Conservation (phyloP, 1,284 basidiomycete genomes). For the Pseudozyma flocculosa region DNA sequence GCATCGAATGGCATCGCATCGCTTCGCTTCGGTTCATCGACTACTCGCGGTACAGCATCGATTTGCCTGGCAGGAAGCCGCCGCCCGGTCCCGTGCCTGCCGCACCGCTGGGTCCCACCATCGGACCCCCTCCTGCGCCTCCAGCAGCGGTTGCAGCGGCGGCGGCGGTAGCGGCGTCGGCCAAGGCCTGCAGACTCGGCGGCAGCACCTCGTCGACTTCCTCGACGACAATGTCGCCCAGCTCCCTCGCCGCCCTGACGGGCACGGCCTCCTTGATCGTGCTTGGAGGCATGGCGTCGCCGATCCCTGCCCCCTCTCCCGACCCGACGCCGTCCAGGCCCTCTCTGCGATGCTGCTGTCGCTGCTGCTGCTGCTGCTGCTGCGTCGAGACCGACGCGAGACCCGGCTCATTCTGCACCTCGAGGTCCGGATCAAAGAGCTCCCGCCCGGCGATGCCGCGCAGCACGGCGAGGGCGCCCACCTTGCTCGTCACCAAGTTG, state of each 20-base stretch:
- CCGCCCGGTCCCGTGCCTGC: constrained; percentile 24
- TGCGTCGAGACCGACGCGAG: too few relatives aligned
- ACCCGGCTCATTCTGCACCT: constrained; percentile 39
- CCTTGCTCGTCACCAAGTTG: constrained; percentile 51
- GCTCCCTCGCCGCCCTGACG: constrained; percentile 22
- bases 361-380: too few relatives aligned
- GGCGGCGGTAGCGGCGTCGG: constrained; percentile 15
- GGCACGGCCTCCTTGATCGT: constrained; percentile 38
- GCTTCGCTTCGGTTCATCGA: too few relatives aligned
- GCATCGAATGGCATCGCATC: too few relatives aligned
- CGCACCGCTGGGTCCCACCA: constrained; percentile 7
- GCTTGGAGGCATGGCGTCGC: too few relatives aligned
- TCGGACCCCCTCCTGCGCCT: constrained; percentile 8
- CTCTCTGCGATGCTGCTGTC: too few relatives aligned
- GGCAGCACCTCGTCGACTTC: constrained; percentile 33
- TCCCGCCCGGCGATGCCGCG: constrained; percentile 50
- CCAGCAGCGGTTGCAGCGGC: background rate
- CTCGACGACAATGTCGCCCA: constrained; percentile 25
- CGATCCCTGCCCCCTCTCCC: too few relatives aligned
- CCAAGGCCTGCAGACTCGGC: constrained; percentile 22
- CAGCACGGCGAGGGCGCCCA: constrained; percentile 51
- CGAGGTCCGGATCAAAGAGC: constrained; percentile 42
- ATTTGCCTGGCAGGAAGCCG: constrained; percentile 27
- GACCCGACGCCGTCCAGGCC: too few relatives aligned
- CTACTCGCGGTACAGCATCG: constrained; percentile 32